Conservation (phyloP, 768 basidiomycete genomes). For the Russula sp. region DNA sequence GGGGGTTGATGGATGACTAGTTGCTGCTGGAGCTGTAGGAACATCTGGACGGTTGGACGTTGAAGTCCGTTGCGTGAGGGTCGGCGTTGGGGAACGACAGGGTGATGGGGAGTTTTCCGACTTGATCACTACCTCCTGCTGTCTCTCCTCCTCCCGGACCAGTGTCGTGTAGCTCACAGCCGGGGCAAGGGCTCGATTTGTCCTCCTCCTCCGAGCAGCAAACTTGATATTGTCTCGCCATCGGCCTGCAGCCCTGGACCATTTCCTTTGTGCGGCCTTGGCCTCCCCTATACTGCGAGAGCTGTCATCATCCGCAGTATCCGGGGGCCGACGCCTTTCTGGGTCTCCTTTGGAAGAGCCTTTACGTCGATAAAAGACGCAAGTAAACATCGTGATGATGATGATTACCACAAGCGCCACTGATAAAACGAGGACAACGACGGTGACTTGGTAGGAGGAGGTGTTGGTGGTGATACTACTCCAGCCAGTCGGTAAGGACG, state of each 20-base stretch:
- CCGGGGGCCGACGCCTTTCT: conserved; percentile 38
- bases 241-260: conserved; percentile 58
- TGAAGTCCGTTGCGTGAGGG: not conserved
- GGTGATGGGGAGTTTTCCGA: not conserved
- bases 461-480: not conserved
- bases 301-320: conserved; percentile 28
- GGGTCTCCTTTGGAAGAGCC: conserved; percentile 40
- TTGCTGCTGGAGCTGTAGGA: not conserved
- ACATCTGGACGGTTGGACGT: not conserved
- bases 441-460: conserved; percentile 7
- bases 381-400: conserved; percentile 52
- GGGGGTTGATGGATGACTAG: not conserved
- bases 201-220: conserved; percentile 53
- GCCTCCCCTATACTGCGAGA: conserved; percentile 35
- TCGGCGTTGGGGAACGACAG: conserved; percentile 13
- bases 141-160: not conserved
- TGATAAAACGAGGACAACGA: conserved; percentile 45
- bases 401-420: conserved; percentile 59
- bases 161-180: conserved; percentile 4
- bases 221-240: conserved; percentile 63
- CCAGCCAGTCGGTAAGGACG: conserved; percentile 28
- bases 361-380: conserved; percentile 54
- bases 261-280: conserved; percentile 50
- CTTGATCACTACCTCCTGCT: not conserved
- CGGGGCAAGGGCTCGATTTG: conserved; percentile 19